Evolutionary conservation across 208 protist species (phyloP).

Genomic region (Balamuthia mandrillaris): DNA sequence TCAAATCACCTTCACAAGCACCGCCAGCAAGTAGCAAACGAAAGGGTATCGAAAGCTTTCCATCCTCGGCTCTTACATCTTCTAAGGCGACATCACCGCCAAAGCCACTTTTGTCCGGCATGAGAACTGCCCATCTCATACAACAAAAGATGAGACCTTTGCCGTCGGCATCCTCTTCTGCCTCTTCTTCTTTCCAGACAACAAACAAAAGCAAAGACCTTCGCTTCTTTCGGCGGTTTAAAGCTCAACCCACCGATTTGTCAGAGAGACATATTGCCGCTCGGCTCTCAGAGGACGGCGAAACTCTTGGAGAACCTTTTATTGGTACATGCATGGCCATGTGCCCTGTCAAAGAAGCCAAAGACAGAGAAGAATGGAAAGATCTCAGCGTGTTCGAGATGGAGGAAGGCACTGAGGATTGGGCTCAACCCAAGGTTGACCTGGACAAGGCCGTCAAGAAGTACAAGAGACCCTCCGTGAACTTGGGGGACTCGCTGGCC

Average conservation of each 20-base stretch:
- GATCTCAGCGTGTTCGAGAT: constrained; percentile 23
- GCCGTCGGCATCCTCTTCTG: no score
- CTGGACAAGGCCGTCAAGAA: neutral
- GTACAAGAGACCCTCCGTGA: constrained; percentile 28
- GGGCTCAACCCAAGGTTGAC: neutral
- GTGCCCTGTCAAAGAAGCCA: neutral
- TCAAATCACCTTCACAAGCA: no score
- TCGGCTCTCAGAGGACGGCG: neutral
- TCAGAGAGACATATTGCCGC: neutral
- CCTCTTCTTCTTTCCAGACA: neutral
- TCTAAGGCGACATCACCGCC: no score
- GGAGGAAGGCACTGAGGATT: constrained; percentile 1
- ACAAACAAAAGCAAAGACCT: neutral
- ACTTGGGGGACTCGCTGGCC: neutral
- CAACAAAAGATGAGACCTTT: no score
- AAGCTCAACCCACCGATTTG: neutral
- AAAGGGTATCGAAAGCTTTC: no score
- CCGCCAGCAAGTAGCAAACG: no score
- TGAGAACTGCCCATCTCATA: no score
- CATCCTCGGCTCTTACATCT: no score
- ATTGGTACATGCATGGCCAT: neutral
- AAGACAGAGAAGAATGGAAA: constrained; percentile 2
- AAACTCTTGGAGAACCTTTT: neutral
- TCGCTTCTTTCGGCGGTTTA: neutral
- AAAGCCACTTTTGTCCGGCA: no score